Base-by-base conservation (phyloP, 345 rosid genomes). In the Nephelium lappaceum region DNA sequence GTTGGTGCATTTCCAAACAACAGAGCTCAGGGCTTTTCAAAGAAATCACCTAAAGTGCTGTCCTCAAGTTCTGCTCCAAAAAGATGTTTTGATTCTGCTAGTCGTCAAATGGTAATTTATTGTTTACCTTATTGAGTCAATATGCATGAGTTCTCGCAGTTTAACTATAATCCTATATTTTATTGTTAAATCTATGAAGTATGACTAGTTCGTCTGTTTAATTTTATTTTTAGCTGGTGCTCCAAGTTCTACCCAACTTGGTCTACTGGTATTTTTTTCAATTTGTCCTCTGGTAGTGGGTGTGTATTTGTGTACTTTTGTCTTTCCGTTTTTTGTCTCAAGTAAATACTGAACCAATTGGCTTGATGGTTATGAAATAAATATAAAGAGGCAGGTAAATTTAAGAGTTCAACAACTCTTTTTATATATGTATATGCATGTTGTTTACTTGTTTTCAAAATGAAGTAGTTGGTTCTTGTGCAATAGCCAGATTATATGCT, bases 11-110 rank as follows among this genome's bases (percentile, higher is more conserved):
- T 84, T 85, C 85, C 91, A 71, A 90, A 83, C 81, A 91, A 88
- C 83, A 91, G 87, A 90, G 86, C 89, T 82, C 83, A 89, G 47
- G 85, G 87, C 64, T 80, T 91, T 74, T 88, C 93, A 31, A 94
- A 89, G 88, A 92, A 87, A 79, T 75, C 91, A 42, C 36, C 84
- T 19, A 88, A 82, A 81, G 78, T 86, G 72, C 57, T 78, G 47
- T 89, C 97, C 23, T 88, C 98, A 45, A 85, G 89, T 85, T 91
- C 95, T 74, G 97, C 97, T 81, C 97, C 99, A 15, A 96, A 93
- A 84, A 91, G 89, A 79, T 88, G 91, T 63, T 88, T 87, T 66
- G 97, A 94, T 80, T 83, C 93, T 69, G 91, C 88, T 76, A 84
- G 89, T 79, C 97, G 91, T 73, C 99, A 89, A 89, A 84, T 84